These are phyloP conservation scores for Pestalotiopsis sp. DNA, from an alignment of 2,329 filamentous ascomycete species.

Conservation along the genomic window DNA sequence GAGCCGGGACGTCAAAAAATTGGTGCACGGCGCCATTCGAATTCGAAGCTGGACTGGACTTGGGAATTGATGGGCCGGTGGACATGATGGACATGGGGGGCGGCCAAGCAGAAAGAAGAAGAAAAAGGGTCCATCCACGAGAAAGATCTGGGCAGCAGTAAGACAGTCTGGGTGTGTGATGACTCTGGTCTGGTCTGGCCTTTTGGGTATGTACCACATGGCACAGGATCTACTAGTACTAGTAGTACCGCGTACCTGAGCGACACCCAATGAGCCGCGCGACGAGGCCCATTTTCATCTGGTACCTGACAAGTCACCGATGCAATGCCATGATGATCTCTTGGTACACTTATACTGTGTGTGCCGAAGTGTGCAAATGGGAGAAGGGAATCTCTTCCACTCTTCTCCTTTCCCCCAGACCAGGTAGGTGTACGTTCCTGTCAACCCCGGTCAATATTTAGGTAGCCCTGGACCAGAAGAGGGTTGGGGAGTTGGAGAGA, in stretches of 20 bases:
- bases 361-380: background rate
- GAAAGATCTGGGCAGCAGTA: background rate
- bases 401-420: no score
- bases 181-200: background rate
- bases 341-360: background rate
- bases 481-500: no score
- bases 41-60: background rate
- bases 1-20: background rate
- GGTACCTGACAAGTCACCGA: background rate
- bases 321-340: background rate
- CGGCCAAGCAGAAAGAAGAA: background rate
- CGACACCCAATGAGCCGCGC: background rate
- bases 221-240: background rate
- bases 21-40: background rate
- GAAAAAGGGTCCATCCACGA: slow-evolving; percentile 4
- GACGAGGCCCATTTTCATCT: background rate
- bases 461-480: no score
- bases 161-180: background rate
- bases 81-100: background rate
- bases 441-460: no score
- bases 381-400: background rate
- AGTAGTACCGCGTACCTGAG: background rate
- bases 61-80: background rate
- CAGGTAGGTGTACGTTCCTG: no score
- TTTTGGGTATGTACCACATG: background rate